Evolutionary conservation across 768 basidiomycete genomes (phyloP).

Genomic region (Mycena haematopus): DNA sequence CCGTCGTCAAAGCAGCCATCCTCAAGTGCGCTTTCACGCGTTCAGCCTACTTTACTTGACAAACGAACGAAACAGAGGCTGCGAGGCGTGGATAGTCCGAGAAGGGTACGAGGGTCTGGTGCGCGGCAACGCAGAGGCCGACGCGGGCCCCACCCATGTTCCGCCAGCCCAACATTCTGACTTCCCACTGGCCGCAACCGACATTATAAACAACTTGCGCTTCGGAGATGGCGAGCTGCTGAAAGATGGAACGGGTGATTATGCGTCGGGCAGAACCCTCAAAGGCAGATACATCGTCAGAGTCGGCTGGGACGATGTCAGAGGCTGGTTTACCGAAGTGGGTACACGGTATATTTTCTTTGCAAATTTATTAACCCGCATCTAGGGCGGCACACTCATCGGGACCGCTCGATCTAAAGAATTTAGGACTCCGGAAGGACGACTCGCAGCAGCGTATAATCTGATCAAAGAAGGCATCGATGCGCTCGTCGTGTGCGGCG

Average conservation of each 20-base stretch:
- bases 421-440: conserved; percentile 89
- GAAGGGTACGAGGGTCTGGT: conserved; percentile 99
- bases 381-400: conserved; percentile 91
- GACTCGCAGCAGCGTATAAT: conserved; percentile 87
- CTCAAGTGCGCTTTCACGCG: conserved; percentile 64
- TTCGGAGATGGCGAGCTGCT: conserved; percentile 83
- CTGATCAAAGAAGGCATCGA: conserved; percentile 97
- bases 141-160: conserved; percentile 41
- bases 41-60: conserved; percentile 12
- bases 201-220: conserved; percentile 74
- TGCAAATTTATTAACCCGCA: neutral
- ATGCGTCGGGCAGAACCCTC: conserved; percentile 69
- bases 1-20: conserved; percentile 92
- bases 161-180: conserved; percentile 19
- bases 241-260: conserved; percentile 84
- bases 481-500: conserved; percentile 95
- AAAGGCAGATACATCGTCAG: conserved; percentile 93
- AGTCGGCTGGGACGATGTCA: conserved; percentile 98
- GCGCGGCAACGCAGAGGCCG: conserved; percentile 73
- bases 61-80: conserved; percentile 69
- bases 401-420: conserved; percentile 88
- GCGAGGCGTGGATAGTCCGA: conserved; percentile 94
- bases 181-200: conserved; percentile 27
- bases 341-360: conserved; percentile 29
- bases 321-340: conserved; percentile 92